Base-by-base conservation (phyloP, 345 rosid species). In the Linum trigynum region DNA sequence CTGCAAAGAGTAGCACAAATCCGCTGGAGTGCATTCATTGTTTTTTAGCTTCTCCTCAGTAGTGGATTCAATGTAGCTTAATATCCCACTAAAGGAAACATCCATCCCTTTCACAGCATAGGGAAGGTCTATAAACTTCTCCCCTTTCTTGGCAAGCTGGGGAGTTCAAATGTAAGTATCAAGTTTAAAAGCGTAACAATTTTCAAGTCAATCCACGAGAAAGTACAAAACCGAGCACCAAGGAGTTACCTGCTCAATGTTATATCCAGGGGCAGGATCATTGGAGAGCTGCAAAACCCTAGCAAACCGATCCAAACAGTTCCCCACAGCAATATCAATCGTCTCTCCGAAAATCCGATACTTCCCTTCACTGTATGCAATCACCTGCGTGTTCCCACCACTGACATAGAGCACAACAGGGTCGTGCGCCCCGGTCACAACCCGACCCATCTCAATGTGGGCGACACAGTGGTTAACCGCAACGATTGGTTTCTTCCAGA, bases 261-360 rank as follows among this genome's bases (percentile, higher is more conserved):
- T 95, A 74, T 95, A 91, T 61, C 99, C 97, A 16, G 99, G 99
- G 64, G 94, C 89, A n/a, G 97, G 99, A 80, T 95, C 97, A 77
- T 95, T 95, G 35, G 99, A 91, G 8, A 95, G 82, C 4, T 82
- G 85, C 71, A 95, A 79, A 23, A 95, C 89, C 75, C 99, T 78
- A 68, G 97, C 97, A 64, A 95, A 91, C 61, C 97, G 86, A 55
- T 91, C 96, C 88, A 94, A 82, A 72, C 97, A 95, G 77, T 95
- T 95, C 39, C 97, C 99, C 50, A 91, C 96, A 77, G 94, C 99
- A 67, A 95, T 95, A 80, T 91, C 99, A 79, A 95, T 91, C 16
- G 96, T 91, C 84, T 91, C 99, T 35, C 97, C 97, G 5, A 95
- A 91, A 5, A 95, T 95, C 17, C 91, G 61, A 53, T 91, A 91